Evolutionary conservation across 140 eudicot genomes (phyloP).

Genomic region (Oenanthe javanica): DNA sequence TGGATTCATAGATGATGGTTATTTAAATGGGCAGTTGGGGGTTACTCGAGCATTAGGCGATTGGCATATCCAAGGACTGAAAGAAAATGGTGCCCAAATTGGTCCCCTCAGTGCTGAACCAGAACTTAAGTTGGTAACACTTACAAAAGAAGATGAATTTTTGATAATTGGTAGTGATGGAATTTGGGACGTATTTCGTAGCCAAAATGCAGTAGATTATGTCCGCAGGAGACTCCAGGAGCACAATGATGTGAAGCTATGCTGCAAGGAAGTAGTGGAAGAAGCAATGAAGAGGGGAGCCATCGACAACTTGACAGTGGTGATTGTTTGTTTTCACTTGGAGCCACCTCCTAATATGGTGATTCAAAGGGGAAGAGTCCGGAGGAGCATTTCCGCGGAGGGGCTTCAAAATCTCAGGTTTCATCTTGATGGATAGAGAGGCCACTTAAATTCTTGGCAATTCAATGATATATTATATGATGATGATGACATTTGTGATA

Average conservation of each 20-base stretch:
- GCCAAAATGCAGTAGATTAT: conserved; percentile 92
- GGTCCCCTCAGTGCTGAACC: conserved; percentile 90
- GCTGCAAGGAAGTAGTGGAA: conserved; percentile 76
- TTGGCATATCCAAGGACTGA: conserved; percentile 86
- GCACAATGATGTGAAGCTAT: conserved; percentile 66
- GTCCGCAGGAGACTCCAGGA: conserved; percentile 63
- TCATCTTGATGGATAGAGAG: conserved; percentile 49
- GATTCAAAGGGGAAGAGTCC: conserved; percentile 50
- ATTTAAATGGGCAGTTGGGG: conserved; percentile 68
- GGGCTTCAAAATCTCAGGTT: conserved; percentile 66
- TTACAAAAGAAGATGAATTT: conserved; percentile 84
- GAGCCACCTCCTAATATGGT: conserved; percentile 62
- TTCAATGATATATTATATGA: conserved; percentile 1
- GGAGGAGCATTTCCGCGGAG: conserved; percentile 89
- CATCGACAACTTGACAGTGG: conserved; percentile 69
- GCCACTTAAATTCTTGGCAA: background rate
- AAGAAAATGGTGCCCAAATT: conserved; percentile 27
- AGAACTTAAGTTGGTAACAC: conserved; percentile 68
- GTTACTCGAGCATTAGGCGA: conserved; percentile 88
- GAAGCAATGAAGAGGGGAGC: conserved; percentile 83
- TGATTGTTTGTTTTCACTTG: conserved; percentile 71
- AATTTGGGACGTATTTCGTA: conserved; percentile 81
- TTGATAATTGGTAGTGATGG: conserved; percentile 84
- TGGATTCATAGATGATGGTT: conserved; percentile 74
- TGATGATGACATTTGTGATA: background rate